These are phyloP conservation scores for Hirschfeldia incana DNA, from an alignment of 345 rosid genomes.

Conservation along the genomic window DNA sequence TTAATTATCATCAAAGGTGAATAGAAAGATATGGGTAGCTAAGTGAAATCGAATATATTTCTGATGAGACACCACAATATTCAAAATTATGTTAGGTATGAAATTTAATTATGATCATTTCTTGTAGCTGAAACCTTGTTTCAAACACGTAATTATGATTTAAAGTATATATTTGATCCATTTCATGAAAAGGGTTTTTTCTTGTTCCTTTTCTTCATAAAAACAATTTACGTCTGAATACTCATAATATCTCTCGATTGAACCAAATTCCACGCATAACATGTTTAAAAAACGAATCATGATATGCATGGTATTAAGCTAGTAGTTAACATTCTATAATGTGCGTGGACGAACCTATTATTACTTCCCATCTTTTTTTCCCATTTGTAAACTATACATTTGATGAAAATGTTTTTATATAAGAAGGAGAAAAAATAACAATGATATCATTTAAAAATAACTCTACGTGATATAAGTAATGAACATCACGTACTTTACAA, in stretches of 20 bases:
- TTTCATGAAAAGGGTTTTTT: neutral
- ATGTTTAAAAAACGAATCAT: neutral
- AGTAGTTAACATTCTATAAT: constrained; percentile 22
- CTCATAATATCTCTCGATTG: constrained; percentile 5
- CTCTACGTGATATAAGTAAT: constrained; percentile 2
- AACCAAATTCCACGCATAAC: constrained; percentile 11
- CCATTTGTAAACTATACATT: neutral
- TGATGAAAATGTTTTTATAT: neutral
- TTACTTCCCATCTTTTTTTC: neutral
- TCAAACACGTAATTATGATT: constrained; percentile 16
- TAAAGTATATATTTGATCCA: constrained; percentile 2
- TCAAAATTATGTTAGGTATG: too few relatives aligned
- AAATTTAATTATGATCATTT: too few relatives aligned
- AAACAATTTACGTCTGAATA: neutral
- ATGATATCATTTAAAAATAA: neutral
- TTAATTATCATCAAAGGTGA: constrained; percentile 4
- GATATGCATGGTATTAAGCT: constrained; percentile 23
- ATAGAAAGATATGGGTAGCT: neutral
- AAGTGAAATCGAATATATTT: neutral
- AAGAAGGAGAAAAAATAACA: neutral
- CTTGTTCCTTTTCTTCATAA: neutral
- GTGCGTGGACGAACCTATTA: constrained; percentile 4
- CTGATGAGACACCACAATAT: too few relatives aligned
- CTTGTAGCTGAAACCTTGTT: too few relatives aligned
- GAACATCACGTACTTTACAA: constrained; percentile 8